A percentile compares a stretch with the other conserved stretches of the same genome.
phyloP scores from a whole-genome alignment of 1,139 yeast genomes.

The Suhomyces terraborum region DNA sequence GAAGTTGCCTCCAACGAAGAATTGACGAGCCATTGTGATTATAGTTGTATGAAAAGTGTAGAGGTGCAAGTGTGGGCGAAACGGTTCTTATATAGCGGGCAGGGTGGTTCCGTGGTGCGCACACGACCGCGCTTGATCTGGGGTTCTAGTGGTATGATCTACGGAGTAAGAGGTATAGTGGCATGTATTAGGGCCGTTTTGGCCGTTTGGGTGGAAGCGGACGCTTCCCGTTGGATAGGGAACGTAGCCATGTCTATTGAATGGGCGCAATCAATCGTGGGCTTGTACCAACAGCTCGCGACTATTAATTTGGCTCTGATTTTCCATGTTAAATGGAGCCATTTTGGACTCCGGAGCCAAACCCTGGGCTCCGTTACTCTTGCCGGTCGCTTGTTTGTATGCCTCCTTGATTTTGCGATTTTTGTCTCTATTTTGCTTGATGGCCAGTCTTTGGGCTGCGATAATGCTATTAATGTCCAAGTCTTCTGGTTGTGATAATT shows the following conservation, averaged over 20 bases:
- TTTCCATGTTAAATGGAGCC: conserved; percentile 27
- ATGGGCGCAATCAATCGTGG: neutral
- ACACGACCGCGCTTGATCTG: conserved; percentile 5
- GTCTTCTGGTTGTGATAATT: conserved; percentile 40
- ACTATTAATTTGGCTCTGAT: conserved; percentile 36
- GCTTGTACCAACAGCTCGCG: conserved; percentile 4
- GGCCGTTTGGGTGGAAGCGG: neutral
- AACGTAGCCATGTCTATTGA: neutral
- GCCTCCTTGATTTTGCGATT: conserved; percentile 40
- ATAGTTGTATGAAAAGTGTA: neutral
- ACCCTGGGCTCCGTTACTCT: neutral
- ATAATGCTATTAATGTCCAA: conserved; percentile 45
- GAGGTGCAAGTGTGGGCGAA: conserved; percentile 7
- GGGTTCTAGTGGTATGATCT: conserved; percentile 2
- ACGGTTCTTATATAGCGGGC: conserved; percentile 12
- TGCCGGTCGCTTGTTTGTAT: conserved; percentile 22
- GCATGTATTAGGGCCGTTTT: neutral
- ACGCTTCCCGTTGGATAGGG: neutral
- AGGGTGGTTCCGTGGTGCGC: conserved; percentile 12
- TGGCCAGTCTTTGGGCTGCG: conserved; percentile 48
- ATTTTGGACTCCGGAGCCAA: neutral
- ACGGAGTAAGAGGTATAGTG: too few species aligned
- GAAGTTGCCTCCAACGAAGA: conserved; percentile 98
- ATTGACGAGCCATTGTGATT: conserved; percentile 77
- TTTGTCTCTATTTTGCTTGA: conserved; percentile 38